Base-by-base conservation (phyloP, 2,329 filamentous ascomycete genomes). In the Tolypocladium amazonense region DNA sequence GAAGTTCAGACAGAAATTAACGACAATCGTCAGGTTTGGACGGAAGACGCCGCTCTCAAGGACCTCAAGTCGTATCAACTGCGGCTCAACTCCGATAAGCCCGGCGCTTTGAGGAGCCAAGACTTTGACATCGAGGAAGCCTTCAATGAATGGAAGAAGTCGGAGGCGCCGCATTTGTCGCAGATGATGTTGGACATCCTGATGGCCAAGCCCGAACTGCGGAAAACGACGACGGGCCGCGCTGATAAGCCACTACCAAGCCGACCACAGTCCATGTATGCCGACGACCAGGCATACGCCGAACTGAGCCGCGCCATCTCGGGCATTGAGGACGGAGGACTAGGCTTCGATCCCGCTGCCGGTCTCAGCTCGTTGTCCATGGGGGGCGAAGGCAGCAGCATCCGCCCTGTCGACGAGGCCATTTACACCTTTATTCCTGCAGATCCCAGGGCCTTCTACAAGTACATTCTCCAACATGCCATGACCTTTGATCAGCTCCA, bases 61-160 rank as follows among this genome's bases (percentile, higher is more conserved):
- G 94, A 99, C 71, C 81, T 97, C 67, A 99, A 99, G 74, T 84
- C 88, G 12, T 99, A 99, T 71, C 94, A 97, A 72, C 87, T 90
- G 63, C 88, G 93, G 62, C 79, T 99, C 59, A 95, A 88, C 68
- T 83, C 93, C 9, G 88, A 90, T 69, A 89, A 88, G 63, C 81
- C 84, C 54, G 89, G 85, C 61, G 92, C 93, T 0, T 74, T 99
- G 56, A 85, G 87, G 60, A 88, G 83, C 65, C 86, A 92, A 56
- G 93, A 99, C 72, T 99, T 99, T 72, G 91, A 96, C 62, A 75
- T 89, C 23, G 91, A 96, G 60, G 92, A 96, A 62, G 88, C 88
- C 3, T 99, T 92, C 70, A 86, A 92, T 64, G 79, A 85, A 52
- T 99, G 94, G 94, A 95, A 92, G 72, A 93, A 90, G 70, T 84